Conservation (phyloP, 352 stramenopile genomes). For the Globisporangium solare region DNA sequence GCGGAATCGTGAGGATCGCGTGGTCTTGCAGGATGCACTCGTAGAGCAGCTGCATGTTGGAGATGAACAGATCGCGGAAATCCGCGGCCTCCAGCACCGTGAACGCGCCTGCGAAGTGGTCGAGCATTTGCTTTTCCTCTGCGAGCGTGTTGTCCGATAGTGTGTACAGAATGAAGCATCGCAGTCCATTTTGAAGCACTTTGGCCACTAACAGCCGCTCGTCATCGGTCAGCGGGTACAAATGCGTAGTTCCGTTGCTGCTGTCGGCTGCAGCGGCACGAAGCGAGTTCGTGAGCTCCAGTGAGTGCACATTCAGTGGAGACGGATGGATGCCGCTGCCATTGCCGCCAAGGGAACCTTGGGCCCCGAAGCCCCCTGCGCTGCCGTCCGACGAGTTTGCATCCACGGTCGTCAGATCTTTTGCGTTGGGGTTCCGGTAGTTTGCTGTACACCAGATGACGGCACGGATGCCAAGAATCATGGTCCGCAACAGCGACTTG, state of each 20-base stretch:
- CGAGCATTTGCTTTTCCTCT: slow-evolving; percentile 94
- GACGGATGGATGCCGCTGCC: slow-evolving; percentile 12
- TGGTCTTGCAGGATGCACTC: slow-evolving; percentile 92
- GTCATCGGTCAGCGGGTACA: slow-evolving; percentile 89
- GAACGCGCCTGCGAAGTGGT: slow-evolving; percentile 96
- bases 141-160: slow-evolving; percentile 82
- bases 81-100: slow-evolving; percentile 94
- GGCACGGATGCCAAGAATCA: slow-evolving; percentile 97
- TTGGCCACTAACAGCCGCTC: slow-evolving; percentile 92
- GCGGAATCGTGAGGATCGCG: slow-evolving; percentile 91
- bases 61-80: slow-evolving; percentile 88
- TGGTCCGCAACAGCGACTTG: slow-evolving; percentile 93
- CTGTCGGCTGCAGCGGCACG: slow-evolving; percentile 7
- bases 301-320: slow-evolving; percentile 11
- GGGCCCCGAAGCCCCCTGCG: slow-evolving; percentile 4
- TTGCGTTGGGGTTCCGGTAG: slow-evolving; percentile 84
- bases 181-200: slow-evolving; percentile 91
- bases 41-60: slow-evolving; percentile 89
- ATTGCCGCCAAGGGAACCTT: slow-evolving; percentile 3
- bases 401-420: slow-evolving; percentile 80
- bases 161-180: slow-evolving; percentile 93
- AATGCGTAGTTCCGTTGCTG: slow-evolving; percentile 25
- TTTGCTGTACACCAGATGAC: slow-evolving; percentile 98
- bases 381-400: slow-evolving; percentile 29
- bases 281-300: slow-evolving; percentile 12